Evolutionary conservation across 129 eudicot genomes (phyloP).

Genomic region (Cynara cardunculus): DNA sequence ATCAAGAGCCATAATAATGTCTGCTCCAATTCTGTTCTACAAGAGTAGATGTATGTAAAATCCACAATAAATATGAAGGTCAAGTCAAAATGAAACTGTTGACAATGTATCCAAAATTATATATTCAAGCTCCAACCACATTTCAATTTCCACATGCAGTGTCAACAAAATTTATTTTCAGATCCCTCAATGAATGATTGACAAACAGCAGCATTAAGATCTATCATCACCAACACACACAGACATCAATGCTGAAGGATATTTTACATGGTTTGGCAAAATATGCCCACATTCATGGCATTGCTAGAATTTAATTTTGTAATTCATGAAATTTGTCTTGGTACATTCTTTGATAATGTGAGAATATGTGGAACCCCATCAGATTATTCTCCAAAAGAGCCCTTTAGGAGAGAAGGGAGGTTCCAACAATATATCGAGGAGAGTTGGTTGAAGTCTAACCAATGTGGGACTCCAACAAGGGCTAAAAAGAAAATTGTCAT

Average conservation of each 20-base stretch:
- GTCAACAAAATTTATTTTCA: not conserved
- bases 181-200: not conserved
- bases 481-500: not conserved
- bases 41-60: slow-evolving; percentile 23
- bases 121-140: not conserved
- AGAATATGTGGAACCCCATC: too few relatives aligned
- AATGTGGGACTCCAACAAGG: too few relatives aligned
- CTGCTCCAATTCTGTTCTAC: slow-evolving; percentile 99
- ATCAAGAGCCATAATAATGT: slow-evolving; percentile 96
- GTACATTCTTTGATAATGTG: too few relatives aligned
- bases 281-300: not conserved
- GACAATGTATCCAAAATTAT: not conserved
- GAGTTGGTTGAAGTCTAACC: too few relatives aligned
- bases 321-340: not conserved
- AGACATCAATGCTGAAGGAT: not conserved
- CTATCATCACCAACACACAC: not conserved
- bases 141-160: slow-evolving; percentile 10
- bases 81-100: not conserved
- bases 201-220: slow-evolving; percentile 5
- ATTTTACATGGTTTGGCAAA: not conserved
- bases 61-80: slow-evolving; percentile 18
- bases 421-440: too few relatives aligned
- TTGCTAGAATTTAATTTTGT: not conserved
- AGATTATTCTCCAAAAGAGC: too few relatives aligned
- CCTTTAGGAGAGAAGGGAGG: too few relatives aligned